Base-by-base conservation (phyloP, 441 rosid genomes). In the Hura crepitans region DNA sequence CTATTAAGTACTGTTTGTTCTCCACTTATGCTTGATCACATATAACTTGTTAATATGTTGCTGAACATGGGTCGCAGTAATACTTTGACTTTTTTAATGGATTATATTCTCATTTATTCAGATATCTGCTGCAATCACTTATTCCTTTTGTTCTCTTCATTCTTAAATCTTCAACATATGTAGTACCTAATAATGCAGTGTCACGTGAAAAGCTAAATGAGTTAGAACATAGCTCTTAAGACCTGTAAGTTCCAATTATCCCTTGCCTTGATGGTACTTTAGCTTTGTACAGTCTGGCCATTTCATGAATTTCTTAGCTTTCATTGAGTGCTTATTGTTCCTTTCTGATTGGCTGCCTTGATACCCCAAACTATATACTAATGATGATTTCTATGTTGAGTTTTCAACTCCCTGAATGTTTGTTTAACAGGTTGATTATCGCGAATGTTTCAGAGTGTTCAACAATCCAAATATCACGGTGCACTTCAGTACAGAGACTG, bases 381-480 rank as follows among this genome's bases (percentile, higher is more conserved):
- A 89, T 87, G 86, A 79, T 84, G 75, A 77, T 81, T 81, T 79
- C 79, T 85, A 78, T 79, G 86, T 91, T 84, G 89, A 90, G 96
- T 83, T 94, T 89, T 92, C 99, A 94, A 94, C 97, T 85, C 86
- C 96, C 92, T 94, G 87, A 83, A 90, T 94, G 91, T 94, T 92
- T 94, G 82, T 86, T 88, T 91, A 91, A 94, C 97, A 94, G 97
- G 99, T 92, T 94, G 87, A 87, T 94, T 92, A 94, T 92, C 97
- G 78, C 97, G 92, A 89, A 94, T 94, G 97, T 92, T 94, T 86
- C 99, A 94, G 97, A 94, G 97, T 94, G 90, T 69, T 82, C 91
- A 92, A 90, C 89, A 94, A 85, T 84, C 96, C 96, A 74, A 94
- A 94, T 76, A 80, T 94, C 84, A 90, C 97, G 20, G 86, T 94